phyloP scores from a whole-genome alignment of 1,139 yeast species.

The Candida gigantensis region DNA sequence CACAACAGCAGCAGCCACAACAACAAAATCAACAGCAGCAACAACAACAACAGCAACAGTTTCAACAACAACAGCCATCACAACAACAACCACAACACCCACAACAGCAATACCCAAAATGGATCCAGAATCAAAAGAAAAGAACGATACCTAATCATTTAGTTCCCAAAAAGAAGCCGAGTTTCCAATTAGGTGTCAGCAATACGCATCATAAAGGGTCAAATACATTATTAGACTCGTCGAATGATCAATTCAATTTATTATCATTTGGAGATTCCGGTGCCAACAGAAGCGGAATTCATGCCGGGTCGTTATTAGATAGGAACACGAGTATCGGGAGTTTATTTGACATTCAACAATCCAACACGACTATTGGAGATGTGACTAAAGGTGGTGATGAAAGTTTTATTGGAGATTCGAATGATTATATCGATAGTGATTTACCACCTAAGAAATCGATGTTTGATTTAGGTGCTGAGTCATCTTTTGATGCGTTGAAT shows the following conservation, averaged over 20 bases:
- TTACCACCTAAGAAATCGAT: conserved; percentile 64
- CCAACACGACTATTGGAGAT: too few relatives aligned
- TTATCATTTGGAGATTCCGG: conserved; percentile 36
- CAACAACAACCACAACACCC: conserved; percentile 4
- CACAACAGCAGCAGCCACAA: conserved; percentile 5
- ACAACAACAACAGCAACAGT: conserved; percentile 22
- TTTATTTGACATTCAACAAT: conserved; percentile 21
- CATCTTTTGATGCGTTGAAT: conserved; percentile 24
- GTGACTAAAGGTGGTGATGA: conserved; percentile 35
- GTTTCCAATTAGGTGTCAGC: conserved; percentile 36
- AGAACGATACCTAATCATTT: conserved; percentile 61
- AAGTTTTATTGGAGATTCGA: conserved; percentile 23
- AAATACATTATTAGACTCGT: conserved; percentile 12
- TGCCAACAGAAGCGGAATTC: conserved; percentile 16
- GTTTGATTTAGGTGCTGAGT: conserved; percentile 54
- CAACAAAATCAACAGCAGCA: conserved; percentile 2
- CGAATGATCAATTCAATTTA: conserved; percentile 33
- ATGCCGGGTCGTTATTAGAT: conserved; percentile 11
- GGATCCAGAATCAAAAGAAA: conserved; percentile 58
- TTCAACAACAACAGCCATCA: conserved; percentile 1
- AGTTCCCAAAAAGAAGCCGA: conserved; percentile 45
- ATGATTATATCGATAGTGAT: conserved; percentile 32
- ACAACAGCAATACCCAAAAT: conserved; percentile 33
- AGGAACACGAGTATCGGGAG: conserved; percentile 10
- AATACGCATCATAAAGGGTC: conserved; percentile 1